Conservation (phyloP, 495 filamentous ascomycete genomes). For the Schizothecium vesticola region DNA sequence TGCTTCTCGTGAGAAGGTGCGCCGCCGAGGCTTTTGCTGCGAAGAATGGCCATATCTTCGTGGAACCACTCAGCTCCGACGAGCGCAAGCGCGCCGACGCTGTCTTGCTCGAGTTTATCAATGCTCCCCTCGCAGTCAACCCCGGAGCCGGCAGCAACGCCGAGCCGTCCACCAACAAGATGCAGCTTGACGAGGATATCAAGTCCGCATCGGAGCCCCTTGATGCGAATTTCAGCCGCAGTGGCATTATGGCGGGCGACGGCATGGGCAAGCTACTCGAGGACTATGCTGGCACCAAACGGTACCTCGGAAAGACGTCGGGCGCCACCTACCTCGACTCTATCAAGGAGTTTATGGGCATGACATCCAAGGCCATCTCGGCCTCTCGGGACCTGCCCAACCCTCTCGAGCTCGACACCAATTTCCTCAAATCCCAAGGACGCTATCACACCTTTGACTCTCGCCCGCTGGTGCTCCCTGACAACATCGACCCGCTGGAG, state of each 20-base stretch:
- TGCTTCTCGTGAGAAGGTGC: slow-evolving; percentile 5
- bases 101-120: background rate
- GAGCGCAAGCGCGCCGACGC: background rate
- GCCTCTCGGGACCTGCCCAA: slow-evolving; percentile 4
- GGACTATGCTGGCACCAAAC: slow-evolving; percentile 28
- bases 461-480: slow-evolving; percentile 25
- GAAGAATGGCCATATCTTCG: background rate
- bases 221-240: background rate
- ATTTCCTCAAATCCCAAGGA: slow-evolving; percentile 27
- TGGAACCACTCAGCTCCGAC: background rate
- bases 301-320: slow-evolving; percentile 36
- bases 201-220: background rate
- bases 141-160: background rate
- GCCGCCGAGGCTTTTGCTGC: background rate
- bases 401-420: background rate
- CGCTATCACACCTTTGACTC: slow-evolving; percentile 40
- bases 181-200: background rate
- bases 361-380: slow-evolving; percentile 8
- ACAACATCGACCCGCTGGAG: slow-evolving; percentile 17
- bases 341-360: slow-evolving; percentile 31
- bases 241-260: background rate
- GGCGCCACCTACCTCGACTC: slow-evolving; percentile 37
- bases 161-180: background rate
- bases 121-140: background rate
- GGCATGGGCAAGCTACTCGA: slow-evolving; percentile 26